Evolutionary conservation across 2,329 filamentous ascomycete genomes (phyloP).

Genomic region (Venturia pyrina): DNA sequence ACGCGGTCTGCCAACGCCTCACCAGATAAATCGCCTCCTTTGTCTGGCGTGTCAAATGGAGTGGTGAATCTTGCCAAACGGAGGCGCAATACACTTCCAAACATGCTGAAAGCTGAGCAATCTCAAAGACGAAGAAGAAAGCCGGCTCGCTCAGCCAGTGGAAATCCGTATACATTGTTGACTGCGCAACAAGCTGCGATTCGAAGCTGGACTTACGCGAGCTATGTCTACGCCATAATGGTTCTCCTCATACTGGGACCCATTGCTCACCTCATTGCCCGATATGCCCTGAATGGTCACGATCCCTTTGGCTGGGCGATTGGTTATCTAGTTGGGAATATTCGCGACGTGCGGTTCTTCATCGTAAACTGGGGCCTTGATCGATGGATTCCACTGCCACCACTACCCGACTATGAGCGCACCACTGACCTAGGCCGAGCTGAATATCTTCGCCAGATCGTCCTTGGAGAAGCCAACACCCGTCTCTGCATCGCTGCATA

Average conservation of each 20-base stretch:
- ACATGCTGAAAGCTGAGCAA: neutral
- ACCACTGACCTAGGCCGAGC: constrained; percentile 4
- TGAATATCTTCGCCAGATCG: constrained; percentile 45
- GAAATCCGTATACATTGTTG: constrained; percentile 64
- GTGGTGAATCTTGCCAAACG: neutral
- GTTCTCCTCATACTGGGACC: constrained; percentile 56
- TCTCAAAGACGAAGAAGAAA: constrained; percentile 33
- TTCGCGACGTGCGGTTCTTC: constrained; percentile 60
- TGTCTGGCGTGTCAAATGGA: neutral
- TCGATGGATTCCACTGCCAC: constrained; percentile 65
- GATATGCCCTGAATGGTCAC: constrained; percentile 55
- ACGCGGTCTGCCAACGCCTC: constrained; percentile 23
- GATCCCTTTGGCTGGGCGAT: constrained; percentile 92
- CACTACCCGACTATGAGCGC: constrained; percentile 21
- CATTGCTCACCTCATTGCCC: constrained; percentile 59
- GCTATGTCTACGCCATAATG: constrained; percentile 64
- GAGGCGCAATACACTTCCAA: constrained; percentile 12
- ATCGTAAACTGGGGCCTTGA: constrained; percentile 60
- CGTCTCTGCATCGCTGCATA: constrained; percentile 69
- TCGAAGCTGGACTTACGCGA: constrained; percentile 76
- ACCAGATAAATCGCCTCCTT: constrained; percentile 7
- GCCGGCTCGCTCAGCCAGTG: neutral
- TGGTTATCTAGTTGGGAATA: constrained; percentile 76
- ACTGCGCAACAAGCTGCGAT: constrained; percentile 66
- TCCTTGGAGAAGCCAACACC: constrained; percentile 67